These are phyloP conservation scores for Lepiota brunneoincarnata DNA, from an alignment of 768 basidiomycete genomes.

Conservation along the genomic window DNA sequence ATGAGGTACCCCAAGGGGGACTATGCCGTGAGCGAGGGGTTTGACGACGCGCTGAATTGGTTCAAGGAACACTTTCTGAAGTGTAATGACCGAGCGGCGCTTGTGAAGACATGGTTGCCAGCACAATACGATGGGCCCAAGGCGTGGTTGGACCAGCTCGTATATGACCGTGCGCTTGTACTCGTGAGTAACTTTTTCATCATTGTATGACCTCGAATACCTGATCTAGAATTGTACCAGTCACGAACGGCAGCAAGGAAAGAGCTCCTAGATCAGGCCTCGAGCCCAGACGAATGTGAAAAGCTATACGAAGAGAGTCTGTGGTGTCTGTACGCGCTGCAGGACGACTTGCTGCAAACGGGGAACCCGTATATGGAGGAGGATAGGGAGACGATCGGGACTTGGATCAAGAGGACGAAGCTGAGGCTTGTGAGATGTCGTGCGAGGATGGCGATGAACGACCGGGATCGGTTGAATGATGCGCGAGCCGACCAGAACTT, in stretches of 20 bases:
- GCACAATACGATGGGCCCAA: constrained; percentile 79
- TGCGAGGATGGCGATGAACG: constrained; percentile 74
- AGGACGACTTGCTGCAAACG: constrained; percentile 81
- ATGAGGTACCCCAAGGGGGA: constrained; percentile 77
- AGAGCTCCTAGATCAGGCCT: constrained; percentile 80
- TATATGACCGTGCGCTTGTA: constrained; percentile 88
- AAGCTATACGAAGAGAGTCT: constrained; percentile 92
- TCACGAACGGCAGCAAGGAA: constrained; percentile 91
- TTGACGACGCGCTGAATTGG: constrained; percentile 82
- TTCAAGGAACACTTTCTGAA: constrained; percentile 93
- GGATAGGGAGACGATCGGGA: constrained; percentile 74
- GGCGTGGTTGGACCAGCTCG: constrained; percentile 84
- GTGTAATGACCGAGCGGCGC: constrained; percentile 86
- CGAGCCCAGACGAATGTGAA: constrained; percentile 81
- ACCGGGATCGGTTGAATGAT: constrained; percentile 69
- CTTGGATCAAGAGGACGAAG: constrained; percentile 85
- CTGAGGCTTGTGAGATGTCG: constrained; percentile 77
- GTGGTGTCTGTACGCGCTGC: constrained; percentile 90
- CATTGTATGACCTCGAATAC: not conserved
- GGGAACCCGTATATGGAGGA: constrained; percentile 86
- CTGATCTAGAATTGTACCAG: constrained; percentile 35
- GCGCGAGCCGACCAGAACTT: constrained; percentile 79
- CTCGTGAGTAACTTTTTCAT: constrained; percentile 52
- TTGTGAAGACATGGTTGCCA: constrained; percentile 87
- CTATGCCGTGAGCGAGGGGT: constrained; percentile 75